These are phyloP conservation scores for Chamaecyparis obtusa DNA, from an alignment of 75 land plant species.

Conservation along the genomic window DNA sequence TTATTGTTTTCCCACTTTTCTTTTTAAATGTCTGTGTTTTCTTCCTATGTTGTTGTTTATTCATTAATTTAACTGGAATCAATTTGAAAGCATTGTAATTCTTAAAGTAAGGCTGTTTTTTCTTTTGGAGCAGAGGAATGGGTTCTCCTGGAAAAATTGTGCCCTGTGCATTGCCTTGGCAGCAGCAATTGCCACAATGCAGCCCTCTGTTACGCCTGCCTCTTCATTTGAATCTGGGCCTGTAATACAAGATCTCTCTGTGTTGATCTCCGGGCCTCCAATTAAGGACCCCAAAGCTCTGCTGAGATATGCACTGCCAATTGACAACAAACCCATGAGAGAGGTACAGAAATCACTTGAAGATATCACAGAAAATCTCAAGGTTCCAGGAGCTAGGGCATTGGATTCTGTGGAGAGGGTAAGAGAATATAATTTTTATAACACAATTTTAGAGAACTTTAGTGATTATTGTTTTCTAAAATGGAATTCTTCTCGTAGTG, in stretches of 20 bases:
- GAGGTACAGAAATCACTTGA: constrained; percentile 98
- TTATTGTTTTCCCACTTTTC: background rate
- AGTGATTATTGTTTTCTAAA: background rate
- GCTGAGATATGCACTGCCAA: constrained; percentile 92
- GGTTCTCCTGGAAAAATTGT: constrained; percentile 47
- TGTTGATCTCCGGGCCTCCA: constrained; percentile 89
- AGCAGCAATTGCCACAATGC: constrained; percentile 43
- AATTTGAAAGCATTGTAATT: background rate
- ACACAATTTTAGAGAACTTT: background rate
- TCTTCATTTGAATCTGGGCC: constrained; percentile 34
- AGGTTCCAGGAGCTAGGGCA: constrained; percentile 80
- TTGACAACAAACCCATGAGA: constrained; percentile 84
- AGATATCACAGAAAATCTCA: constrained; percentile 85
- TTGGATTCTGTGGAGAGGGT: constrained; percentile 85
- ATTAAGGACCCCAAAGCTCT: constrained; percentile 92
- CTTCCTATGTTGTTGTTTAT: background rate
- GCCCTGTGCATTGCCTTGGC: constrained; percentile 70
- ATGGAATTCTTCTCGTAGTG: background rate
- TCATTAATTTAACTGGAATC: background rate
- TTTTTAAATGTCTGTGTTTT: background rate
- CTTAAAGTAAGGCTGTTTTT: background rate
- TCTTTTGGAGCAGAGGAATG: constrained; percentile 22
- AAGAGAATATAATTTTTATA: constrained; percentile 6
- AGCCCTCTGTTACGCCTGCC: constrained; percentile 25
- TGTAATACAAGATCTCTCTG: constrained; percentile 61